Base-by-base conservation (phyloP, 108 stramenopile genomes). In the Conticribra weissflogii region DNA sequence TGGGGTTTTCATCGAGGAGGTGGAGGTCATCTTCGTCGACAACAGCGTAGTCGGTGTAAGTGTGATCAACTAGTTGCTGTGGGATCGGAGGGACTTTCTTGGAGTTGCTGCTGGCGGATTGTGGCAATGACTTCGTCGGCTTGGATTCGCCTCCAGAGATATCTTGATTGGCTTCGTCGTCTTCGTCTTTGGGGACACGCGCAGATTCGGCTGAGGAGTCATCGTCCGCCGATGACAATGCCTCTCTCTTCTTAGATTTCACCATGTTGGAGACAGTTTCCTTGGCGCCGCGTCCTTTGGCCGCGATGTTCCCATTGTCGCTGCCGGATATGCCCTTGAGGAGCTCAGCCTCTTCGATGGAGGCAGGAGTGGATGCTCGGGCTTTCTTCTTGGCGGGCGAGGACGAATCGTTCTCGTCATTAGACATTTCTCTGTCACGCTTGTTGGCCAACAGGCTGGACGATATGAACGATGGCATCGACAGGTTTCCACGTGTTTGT, bases 31-130 rank as follows among this genome's bases (percentile, higher is more conserved):
- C 72, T 28, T 79, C 78, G 14, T 44, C 33, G 16, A 83, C 27
- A 18, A 79, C 31, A 51, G 74, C 54, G 58, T 65, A 81, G 23
- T 84, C 75, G 30, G 54, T 68, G 76, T 84, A 84, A 16, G 71
- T 69, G 56, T 84, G 83, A 68, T 84, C 83, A 27, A 84, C 83
- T 44, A 66, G 36, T 41, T 41, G 36, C 36, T 41, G 36, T 5
- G 5, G 36, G 36, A 12, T 41, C 12, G 36, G 5, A 12, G 36
- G 5, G 36, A 12, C 36, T 41, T 41, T 41, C 36, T 41, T 41
- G 36, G 36, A 12, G 36, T 41, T 41, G 36, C 36, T 12, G 36
- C 36, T 41, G 36, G 36, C 12, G 36, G 36, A n/a, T n/a, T n/a
- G n/a, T 41, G 36, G 36, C 36, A 12, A 12, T 12, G 36, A 12